These are phyloP conservation scores for Acacia pycnantha DNA, from an alignment of 331 rosid species.

Conservation along the genomic window DNA sequence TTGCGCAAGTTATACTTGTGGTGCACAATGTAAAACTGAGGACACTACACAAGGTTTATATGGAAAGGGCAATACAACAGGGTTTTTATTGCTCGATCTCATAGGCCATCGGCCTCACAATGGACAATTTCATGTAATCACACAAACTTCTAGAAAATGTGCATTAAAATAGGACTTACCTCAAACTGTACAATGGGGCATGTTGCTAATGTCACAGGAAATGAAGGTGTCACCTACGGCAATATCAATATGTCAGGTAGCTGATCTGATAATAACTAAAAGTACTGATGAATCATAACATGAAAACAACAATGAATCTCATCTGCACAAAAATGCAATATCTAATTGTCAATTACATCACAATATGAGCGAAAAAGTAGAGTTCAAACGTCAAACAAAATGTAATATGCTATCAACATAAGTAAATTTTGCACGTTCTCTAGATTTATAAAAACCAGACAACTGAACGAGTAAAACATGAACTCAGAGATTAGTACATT, in stretches of 20 bases:
- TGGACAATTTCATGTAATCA: neutral
- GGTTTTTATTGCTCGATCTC: constrained; percentile 12
- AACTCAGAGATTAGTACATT: constrained; percentile 21
- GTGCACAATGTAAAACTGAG: neutral
- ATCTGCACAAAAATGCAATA: constrained; percentile 1
- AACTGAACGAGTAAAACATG: constrained; percentile 2
- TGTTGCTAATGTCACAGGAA: constrained; percentile 73
- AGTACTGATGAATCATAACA: neutral
- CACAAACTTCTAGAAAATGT: constrained; percentile 16
- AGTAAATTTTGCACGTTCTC: constrained; percentile 15
- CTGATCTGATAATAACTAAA: constrained; percentile 22
- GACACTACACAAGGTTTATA: neutral
- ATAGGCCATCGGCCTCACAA: neutral
- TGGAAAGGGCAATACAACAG: neutral
- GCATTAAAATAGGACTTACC: constrained; percentile 41
- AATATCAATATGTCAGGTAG: constrained; percentile 37
- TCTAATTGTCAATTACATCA: neutral
- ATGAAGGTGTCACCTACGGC: constrained; percentile 87
- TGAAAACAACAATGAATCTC: constrained; percentile 8
- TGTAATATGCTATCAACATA: constrained; percentile 5
- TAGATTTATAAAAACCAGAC: neutral
- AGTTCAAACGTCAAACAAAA: neutral
- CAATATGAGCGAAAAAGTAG: constrained; percentile 2
- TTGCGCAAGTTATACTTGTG: neutral
- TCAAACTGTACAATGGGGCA: constrained; percentile 84